These are phyloP conservation scores for Leptographium lundbergii DNA, from an alignment of 2,329 filamentous ascomycete genomes.

Conservation along the genomic window DNA sequence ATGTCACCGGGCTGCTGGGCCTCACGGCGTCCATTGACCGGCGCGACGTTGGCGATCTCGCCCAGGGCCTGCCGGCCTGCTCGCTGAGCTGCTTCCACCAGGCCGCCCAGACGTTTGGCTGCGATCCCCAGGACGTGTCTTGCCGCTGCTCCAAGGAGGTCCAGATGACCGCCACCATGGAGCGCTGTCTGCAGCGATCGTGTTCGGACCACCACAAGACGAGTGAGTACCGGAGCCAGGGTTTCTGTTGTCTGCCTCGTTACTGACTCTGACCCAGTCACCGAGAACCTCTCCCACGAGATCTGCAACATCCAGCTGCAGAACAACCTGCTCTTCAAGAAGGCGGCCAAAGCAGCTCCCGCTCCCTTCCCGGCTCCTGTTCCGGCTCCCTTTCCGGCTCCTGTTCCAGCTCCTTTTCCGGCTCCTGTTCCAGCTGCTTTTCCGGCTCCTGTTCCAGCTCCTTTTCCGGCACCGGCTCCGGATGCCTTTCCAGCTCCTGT, in stretches of 20 bases:
- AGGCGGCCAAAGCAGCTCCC: neutral
- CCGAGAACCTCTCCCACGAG: neutral
- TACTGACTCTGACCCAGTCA: neutral
- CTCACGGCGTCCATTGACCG: neutral
- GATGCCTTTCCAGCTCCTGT: neutral
- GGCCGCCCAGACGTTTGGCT: slow-evolving; percentile 9
- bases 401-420: neutral
- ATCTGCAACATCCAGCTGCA: neutral
- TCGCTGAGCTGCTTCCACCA: slow-evolving; percentile 10
- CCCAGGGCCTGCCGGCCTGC: slow-evolving; percentile 10
- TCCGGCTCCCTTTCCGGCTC: too few species aligned
- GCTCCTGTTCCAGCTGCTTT: too few species aligned
- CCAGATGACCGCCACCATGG: slow-evolving; percentile 5
- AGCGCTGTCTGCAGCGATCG: slow-evolving; percentile 9
- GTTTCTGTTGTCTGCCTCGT: too few species aligned
- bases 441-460: neutral
- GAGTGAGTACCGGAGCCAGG: neutral
- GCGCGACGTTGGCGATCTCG: neutral
- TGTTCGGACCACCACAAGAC: slow-evolving; percentile 4
- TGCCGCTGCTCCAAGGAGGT: slow-evolving; percentile 10
- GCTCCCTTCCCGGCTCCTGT: neutral
- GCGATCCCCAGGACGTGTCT: slow-evolving; percentile 7
- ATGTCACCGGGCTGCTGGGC: slow-evolving; percentile 1
- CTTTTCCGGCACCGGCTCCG: too few species aligned
- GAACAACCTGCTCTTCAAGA: neutral